A percentile compares a stretch with the other conserved stretches of the same genome.
Evolutionary conservation across 2,329 filamentous ascomycete species (phyloP).

Genomic region (Berkeleyomyces basicola): DNA sequence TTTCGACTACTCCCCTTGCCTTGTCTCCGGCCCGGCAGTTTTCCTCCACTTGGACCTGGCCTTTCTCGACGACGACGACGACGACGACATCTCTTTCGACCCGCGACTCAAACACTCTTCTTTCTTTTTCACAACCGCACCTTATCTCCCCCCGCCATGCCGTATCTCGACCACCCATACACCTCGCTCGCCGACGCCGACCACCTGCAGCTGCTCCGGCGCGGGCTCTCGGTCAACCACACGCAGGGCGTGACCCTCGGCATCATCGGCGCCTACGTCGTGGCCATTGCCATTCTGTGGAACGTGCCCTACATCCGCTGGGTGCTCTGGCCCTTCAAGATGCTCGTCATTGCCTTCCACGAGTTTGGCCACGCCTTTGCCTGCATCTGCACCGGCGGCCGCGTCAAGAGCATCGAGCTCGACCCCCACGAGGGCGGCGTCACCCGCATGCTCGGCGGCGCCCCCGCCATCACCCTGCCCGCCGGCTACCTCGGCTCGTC

Average conservation of each 20-base stretch:
- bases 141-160: background rate
- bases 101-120: background rate
- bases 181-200: slow-evolving; percentile 1
- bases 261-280: slow-evolving; percentile 54
- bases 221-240: slow-evolving; percentile 21
- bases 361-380: slow-evolving; percentile 63
- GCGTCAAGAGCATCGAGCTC: slow-evolving; percentile 49
- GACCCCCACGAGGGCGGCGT: slow-evolving; percentile 53
- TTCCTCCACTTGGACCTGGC: too few relatives aligned
- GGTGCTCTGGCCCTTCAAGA: slow-evolving; percentile 72
- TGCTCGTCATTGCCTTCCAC: slow-evolving; percentile 72
- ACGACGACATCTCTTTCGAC: background rate
- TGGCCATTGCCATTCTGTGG: slow-evolving; percentile 61
- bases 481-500: slow-evolving; percentile 65
- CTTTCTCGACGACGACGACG: too few relatives aligned
- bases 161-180: slow-evolving; percentile 3
- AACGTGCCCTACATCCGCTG: slow-evolving; percentile 62
- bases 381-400: slow-evolving; percentile 54
- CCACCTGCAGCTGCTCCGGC: slow-evolving; percentile 1
- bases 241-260: slow-evolving; percentile 57
- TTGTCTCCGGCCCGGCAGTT: too few relatives aligned
- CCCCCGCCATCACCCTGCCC: slow-evolving; percentile 52
- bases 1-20: too few relatives aligned
- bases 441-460: slow-evolving; percentile 60
- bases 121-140: background rate